Conservation (phyloP, 192 early-diverging fungal genomes). For the Umbelopsis ramanniana region DNA sequence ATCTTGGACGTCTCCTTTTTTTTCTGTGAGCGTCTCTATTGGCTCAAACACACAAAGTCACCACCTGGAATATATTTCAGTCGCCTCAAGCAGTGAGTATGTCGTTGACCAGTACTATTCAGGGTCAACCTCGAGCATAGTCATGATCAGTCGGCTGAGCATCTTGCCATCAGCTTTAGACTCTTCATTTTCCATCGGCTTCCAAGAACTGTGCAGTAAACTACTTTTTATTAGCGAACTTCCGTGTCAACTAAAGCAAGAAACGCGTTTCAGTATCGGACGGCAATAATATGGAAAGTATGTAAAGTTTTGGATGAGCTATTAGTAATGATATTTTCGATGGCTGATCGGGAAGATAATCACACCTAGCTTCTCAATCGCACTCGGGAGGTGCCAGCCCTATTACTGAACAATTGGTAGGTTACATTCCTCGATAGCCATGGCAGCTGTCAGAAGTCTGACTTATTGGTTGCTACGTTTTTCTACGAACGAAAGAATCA, state of each 20-base stretch:
- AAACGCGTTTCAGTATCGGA: background rate
- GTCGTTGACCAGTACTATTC: slow-evolving; percentile 16
- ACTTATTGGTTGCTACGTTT: too few species aligned
- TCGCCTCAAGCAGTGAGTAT: slow-evolving; percentile 27
- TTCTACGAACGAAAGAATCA: background rate
- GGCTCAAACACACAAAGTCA: slow-evolving; percentile 27
- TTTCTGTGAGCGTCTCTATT: slow-evolving; percentile 36
- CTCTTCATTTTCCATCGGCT: background rate
- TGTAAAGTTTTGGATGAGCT: background rate
- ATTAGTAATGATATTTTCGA: background rate
- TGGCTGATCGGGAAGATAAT: background rate
- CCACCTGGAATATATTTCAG: slow-evolving; percentile 29
- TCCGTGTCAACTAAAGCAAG: background rate
- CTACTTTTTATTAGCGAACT: background rate
- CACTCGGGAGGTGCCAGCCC: slow-evolving; percentile 18
- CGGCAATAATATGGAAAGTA: slow-evolving; percentile 3
- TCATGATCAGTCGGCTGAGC: background rate
- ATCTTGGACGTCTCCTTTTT: slow-evolving; percentile 42
- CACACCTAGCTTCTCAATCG: slow-evolving; percentile 2
- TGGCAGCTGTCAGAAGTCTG: too few species aligned
- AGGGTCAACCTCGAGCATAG: slow-evolving; percentile 1
- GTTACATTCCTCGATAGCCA: background rate
- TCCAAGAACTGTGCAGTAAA: background rate
- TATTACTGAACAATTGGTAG: slow-evolving; percentile 26
- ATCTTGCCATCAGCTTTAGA: background rate